phyloP scores from a whole-genome alignment of 148 eudicot species.

The Gaultheria prostrata region DNA sequence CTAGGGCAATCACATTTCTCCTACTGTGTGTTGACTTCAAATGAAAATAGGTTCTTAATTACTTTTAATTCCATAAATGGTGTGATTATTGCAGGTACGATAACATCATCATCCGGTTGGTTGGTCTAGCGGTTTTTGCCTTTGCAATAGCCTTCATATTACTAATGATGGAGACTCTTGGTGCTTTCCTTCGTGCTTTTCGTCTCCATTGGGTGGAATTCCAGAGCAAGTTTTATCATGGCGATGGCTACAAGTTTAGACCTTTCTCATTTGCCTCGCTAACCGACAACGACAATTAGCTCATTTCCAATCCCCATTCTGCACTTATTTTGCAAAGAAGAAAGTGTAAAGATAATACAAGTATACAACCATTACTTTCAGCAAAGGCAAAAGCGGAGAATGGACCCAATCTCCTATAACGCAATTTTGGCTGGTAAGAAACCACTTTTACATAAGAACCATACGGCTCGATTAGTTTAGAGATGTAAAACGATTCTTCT shows the following conservation, averaged over 20 bases:
- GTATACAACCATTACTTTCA: background rate
- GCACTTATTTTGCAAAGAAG: slow-evolving; percentile 14
- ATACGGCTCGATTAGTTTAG: slow-evolving; percentile 13
- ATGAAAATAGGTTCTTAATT: background rate
- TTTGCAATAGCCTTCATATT: slow-evolving; percentile 92
- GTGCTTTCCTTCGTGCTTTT: slow-evolving; percentile 96
- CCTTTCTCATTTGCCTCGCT: slow-evolving; percentile 81
- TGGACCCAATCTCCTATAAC: background rate
- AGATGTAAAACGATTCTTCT: slow-evolving; percentile 6
- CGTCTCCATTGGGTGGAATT: slow-evolving; percentile 99
- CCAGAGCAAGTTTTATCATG: slow-evolving; percentile 86
- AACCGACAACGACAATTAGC: slow-evolving; percentile 75
- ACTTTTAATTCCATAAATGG: background rate
- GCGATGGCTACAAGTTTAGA: slow-evolving; percentile 90
- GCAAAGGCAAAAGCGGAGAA: background rate
- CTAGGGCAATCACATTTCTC: background rate
- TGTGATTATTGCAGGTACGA: slow-evolving; percentile 57
- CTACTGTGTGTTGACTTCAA: background rate
- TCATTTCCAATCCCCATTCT: background rate
- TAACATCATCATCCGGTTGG: slow-evolving; percentile 58
- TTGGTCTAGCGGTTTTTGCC: slow-evolving; percentile 75
- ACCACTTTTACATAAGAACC: background rate
- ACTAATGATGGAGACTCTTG: slow-evolving; percentile 92
- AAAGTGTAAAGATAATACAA: background rate
- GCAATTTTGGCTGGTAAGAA: slow-evolving; percentile 9